phyloP scores from a whole-genome alignment of 108 stramenopile genomes.

The Fistulifera solaris region DNA sequence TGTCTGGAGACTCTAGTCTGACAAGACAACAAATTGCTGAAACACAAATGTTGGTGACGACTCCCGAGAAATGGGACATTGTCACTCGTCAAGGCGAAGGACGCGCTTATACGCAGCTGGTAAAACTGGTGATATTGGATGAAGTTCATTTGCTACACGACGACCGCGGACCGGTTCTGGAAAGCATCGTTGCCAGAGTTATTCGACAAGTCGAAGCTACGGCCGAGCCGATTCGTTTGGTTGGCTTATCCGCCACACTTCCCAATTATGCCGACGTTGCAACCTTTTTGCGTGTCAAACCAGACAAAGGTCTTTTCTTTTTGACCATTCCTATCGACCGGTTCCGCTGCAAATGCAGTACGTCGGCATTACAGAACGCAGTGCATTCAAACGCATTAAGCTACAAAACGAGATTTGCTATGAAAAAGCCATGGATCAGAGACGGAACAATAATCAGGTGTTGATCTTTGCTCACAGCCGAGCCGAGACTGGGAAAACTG shows the following conservation, averaged over 20 bases:
- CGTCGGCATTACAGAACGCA: constrained; percentile 97
- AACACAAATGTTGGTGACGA: constrained; percentile 98
- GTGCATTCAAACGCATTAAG: constrained; percentile 95
- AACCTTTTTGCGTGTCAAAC: constrained; percentile 94
- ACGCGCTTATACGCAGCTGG: constrained; percentile 94
- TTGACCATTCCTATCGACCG: constrained; percentile 97
- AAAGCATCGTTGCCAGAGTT: constrained; percentile 92
- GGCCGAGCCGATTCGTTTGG: constrained; percentile 87
- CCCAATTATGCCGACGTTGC: constrained; percentile 99
- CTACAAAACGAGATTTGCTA: constrained; percentile 99
- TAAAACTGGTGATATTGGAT: constrained; percentile 96
- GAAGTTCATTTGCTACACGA: constrained; percentile 99
- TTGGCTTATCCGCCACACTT: constrained; percentile 97
- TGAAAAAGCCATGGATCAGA: constrained; percentile 87
- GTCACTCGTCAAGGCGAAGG: constrained; percentile 99
- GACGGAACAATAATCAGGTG: constrained; percentile 88
- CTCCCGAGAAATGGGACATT: constrained; percentile 99
- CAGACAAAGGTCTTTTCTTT: constrained; percentile 97
- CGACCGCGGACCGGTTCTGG: constrained; percentile 97
- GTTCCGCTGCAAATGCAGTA: constrained; percentile 99
- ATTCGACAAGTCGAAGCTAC: constrained; percentile 95
- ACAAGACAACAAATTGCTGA: constrained; percentile 93
- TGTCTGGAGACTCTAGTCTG: constrained; percentile 97
- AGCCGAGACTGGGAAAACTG: constrained; percentile 97
- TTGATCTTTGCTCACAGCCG: constrained; percentile 98